These are phyloP conservation scores for Paspalum notatum DNA, from an alignment of 176 grass and related monocot species.

Conservation along the genomic window DNA sequence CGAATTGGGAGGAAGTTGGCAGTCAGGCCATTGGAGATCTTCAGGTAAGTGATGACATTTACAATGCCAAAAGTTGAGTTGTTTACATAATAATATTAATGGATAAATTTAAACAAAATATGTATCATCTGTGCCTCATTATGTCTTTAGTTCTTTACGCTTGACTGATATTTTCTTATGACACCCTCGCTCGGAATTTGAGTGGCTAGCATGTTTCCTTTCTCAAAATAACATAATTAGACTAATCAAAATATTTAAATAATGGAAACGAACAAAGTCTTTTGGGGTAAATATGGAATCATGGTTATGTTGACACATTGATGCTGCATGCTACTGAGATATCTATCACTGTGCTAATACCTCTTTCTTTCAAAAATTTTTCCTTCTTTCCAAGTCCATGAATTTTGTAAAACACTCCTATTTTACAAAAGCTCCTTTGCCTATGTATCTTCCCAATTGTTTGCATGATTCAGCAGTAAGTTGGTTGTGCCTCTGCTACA, in stretches of 20 bases:
- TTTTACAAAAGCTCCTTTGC: neutral
- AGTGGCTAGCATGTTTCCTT: neutral
- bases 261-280: neutral
- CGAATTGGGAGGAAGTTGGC: constrained; percentile 58
- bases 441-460: neutral
- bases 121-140: no score
- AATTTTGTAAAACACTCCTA: neutral
- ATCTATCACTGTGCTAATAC: neutral
- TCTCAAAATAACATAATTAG: neutral
- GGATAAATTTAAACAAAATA: neutral
- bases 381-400: neutral
- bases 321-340: neutral
- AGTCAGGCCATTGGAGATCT: constrained; percentile 71
- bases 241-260: neutral
- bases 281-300: neutral
- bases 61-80: neutral
- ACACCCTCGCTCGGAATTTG: neutral
- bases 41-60: constrained; percentile 37
- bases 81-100: neutral
- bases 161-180: neutral
- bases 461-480: neutral
- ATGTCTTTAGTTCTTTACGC: no score
- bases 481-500: constrained; percentile 30
- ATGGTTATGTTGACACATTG: neutral
- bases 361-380: neutral